These are phyloP conservation scores for Talinum fruticosum DNA, from an alignment of 148 eudicot genomes.

Conservation along the genomic window DNA sequence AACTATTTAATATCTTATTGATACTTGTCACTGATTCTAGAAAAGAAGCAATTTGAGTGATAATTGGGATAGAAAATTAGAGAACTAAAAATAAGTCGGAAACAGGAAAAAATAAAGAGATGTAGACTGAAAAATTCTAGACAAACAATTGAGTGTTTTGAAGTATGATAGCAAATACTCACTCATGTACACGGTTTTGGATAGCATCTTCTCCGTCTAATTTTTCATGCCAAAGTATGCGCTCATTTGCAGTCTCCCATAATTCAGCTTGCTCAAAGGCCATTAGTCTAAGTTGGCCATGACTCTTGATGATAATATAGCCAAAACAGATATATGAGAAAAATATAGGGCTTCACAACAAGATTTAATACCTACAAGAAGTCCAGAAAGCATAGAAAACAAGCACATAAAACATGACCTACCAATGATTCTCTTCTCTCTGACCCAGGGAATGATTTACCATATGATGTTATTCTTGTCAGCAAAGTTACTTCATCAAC, in stretches of 20 bases:
- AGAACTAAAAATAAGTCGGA: neutral
- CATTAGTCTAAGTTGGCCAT: slow-evolving; percentile 80
- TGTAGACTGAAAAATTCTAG: neutral
- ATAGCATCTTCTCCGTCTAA: slow-evolving; percentile 88
- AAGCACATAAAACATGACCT: slow-evolving; percentile 26
- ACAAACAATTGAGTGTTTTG: neutral
- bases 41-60: too few species aligned
- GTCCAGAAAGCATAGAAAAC: slow-evolving; percentile 1
- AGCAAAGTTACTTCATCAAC: slow-evolving; percentile 70
- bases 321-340: slow-evolving; percentile 3
- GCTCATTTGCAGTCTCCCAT: slow-evolving; percentile 89
- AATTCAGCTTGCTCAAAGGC: slow-evolving; percentile 92
- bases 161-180: slow-evolving; percentile 29
- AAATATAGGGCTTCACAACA: slow-evolving; percentile 7
- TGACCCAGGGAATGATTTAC: slow-evolving; percentile 55
- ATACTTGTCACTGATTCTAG: too few species aligned
- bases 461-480: slow-evolving; percentile 72
- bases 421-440: slow-evolving; percentile 60
- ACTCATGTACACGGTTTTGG: slow-evolving; percentile 96
- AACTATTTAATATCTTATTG: too few species aligned
- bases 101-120: neutral
- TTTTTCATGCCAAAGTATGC: slow-evolving; percentile 93
- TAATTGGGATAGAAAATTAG: too few species aligned
- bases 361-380: neutral
- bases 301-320: slow-evolving; percentile 44